These are phyloP conservation scores for Pseudohalonectria lignicola DNA, from an alignment of 2,329 filamentous ascomycete genomes.

Conservation along the genomic window DNA sequence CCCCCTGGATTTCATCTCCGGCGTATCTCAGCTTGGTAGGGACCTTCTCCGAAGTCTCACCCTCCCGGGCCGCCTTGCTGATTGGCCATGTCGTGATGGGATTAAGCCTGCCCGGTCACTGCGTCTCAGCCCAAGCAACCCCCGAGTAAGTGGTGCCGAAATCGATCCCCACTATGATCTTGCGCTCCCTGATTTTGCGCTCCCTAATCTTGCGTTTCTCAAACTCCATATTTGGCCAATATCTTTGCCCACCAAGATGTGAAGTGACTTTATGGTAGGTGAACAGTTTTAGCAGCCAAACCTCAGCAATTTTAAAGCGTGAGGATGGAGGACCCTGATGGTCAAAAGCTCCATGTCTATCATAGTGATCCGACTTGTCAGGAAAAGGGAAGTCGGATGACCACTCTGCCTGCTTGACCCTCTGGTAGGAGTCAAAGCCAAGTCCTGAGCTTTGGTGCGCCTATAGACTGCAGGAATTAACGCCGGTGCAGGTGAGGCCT, in stretches of 20 bases:
- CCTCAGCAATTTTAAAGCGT: too few species aligned
- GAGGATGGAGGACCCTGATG: background rate
- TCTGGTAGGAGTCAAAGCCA: too few species aligned
- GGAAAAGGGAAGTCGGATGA: too few species aligned
- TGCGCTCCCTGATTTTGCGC: slow-evolving; percentile 22
- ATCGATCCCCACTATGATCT: slow-evolving; percentile 41
- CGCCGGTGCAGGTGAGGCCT: too few species aligned
- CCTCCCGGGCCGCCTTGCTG: slow-evolving; percentile 20
- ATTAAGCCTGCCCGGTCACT: slow-evolving; percentile 26
- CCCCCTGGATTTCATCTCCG: slow-evolving; percentile 33
- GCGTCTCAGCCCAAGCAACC: slow-evolving; percentile 37
- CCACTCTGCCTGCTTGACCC: too few species aligned
- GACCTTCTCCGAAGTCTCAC: slow-evolving; percentile 32
- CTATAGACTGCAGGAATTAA: too few species aligned
- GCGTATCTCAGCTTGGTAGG: slow-evolving; percentile 34
- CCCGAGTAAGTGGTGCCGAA: slow-evolving; percentile 47
- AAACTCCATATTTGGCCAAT: slow-evolving; percentile 18
- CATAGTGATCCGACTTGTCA: too few species aligned
- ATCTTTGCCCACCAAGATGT: too few species aligned
- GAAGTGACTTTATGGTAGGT: too few species aligned
- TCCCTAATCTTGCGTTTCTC: slow-evolving; percentile 22
- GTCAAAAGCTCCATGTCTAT: background rate
- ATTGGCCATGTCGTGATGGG: slow-evolving; percentile 34
- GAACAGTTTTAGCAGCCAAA: too few species aligned
- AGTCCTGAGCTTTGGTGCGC: too few species aligned